phyloP scores from a whole-genome alignment of 176 grass and related monocot species.

The Hordeum vulgare region MorexV3_pseudomolecules_assembly NC_058521.1:163010264-163010763 shows the following conservation, averaged over 20 bases:
- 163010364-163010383: conserved; percentile 93
- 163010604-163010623: conserved; percentile 47
- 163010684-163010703: conserved; percentile 40
- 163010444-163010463: conserved; percentile 49
- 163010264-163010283: conserved; percentile 17
- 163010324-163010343: conserved; percentile 95
- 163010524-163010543: conserved; percentile 55
- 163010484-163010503: conserved; percentile 52
- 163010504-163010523: conserved; percentile 76
- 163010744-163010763: conserved; percentile 72
- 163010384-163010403: conserved; percentile 94
- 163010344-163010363: conserved; percentile 80
- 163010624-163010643: conserved; percentile 48
- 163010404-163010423: conserved; percentile 46
- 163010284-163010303: conserved; percentile 58
- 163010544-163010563: conserved; percentile 50
- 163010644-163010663: conserved; percentile 61
- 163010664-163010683: conserved; percentile 63
- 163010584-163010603: conserved; percentile 47
- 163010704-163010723: conserved; percentile 62
- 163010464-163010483: conserved; percentile 39
- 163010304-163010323: conserved; percentile 80
- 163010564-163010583: conserved; percentile 27
- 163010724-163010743: conserved; percentile 61
- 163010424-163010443: conserved; percentile 30